These are phyloP conservation scores for Pseudocercospora vitis DNA, from an alignment of 2,329 filamentous ascomycete species.

Conservation along the genomic window DNA sequence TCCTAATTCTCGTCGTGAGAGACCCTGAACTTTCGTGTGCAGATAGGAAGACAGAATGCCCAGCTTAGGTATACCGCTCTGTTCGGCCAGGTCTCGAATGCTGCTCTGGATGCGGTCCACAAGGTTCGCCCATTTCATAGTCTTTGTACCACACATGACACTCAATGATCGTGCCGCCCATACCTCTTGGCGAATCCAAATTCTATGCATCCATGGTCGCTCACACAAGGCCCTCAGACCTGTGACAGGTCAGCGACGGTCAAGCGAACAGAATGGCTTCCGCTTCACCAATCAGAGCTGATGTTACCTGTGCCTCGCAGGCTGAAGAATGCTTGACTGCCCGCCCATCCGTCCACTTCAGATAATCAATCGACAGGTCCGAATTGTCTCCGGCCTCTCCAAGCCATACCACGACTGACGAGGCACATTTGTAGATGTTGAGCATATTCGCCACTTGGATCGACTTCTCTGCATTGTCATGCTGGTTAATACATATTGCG, in stretches of 20 bases:
- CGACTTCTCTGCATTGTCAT: slow-evolving; percentile 6
- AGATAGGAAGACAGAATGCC: no score
- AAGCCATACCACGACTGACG: slow-evolving; percentile 3
- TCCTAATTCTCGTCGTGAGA: neutral
- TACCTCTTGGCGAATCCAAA: neutral
- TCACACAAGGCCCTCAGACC: neutral
- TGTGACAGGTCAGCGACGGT: neutral
- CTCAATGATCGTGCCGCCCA: neutral
- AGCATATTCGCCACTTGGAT: slow-evolving; percentile 1
- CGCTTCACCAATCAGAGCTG: neutral
- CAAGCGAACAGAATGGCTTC: neutral
- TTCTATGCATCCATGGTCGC: neutral
- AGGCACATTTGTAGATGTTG: slow-evolving; percentile 1
- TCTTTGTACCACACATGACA: neutral
- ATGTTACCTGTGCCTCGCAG: neutral
- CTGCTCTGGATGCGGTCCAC: neutral
- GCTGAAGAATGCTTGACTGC: neutral
- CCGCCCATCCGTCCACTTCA: neutral
- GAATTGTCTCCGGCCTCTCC: neutral
- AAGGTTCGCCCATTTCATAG: neutral
- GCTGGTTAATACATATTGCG: slow-evolving; percentile 9
- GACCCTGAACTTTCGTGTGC: no score
- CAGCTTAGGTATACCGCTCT: no score
- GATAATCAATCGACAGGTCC: neutral
- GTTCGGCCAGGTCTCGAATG: neutral